Base-by-base conservation (phyloP, 176 grass and related monocot species). In the Rhipidocladum racemiflorum region DNA sequence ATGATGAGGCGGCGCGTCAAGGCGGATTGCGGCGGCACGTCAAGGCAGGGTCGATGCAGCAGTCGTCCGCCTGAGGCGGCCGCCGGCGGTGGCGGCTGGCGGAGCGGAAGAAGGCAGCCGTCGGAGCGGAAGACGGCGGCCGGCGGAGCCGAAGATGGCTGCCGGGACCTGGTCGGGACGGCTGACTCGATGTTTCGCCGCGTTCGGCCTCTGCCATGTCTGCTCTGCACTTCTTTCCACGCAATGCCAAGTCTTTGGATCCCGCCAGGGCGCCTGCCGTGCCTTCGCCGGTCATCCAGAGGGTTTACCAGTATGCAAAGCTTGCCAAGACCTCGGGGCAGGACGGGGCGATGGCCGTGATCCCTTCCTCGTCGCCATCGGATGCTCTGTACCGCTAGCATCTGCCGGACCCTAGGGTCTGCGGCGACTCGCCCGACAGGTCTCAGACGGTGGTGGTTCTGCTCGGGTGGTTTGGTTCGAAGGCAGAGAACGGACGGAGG, bases 401-500 rank as follows among this genome's bases (percentile, higher is more conserved):
- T 68, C 83, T 98, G 60, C 96, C 96, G 1, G 72, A 93, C 51
- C 96, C 86, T 1, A 76, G 74, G 56, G 78, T 81, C 21, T 84
- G 45, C 16, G 8, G 11, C 4, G 68, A 64, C 38, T 63, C 57
- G 8, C 42, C 27, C 0, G 79, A 77, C 14, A 95, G 53, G 79
- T 95, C 92, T 56, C 89, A 88, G 71, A 95, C 87, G 0, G 90
- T 95, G 34, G 90, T 98, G 13, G 85, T 98, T 43, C 73, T 98
- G 71, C 92, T 98, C 2, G 96, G 96, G 2, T 98, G 96, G 96
- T 72, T 98, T 18, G 96, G 96, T 18, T 90, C 96, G 1, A n/a
- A 98, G 89, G 65, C 96, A 98, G 84, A 94, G n/a, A n/a, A n/a
- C n/a, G n/a, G n/a, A n/a, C n/a, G n/a, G n/a, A n/a, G n/a, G n/a